phyloP scores from a whole-genome alignment of 768 basidiomycete species.

The Lactifluus hygrophoroides region DNA sequence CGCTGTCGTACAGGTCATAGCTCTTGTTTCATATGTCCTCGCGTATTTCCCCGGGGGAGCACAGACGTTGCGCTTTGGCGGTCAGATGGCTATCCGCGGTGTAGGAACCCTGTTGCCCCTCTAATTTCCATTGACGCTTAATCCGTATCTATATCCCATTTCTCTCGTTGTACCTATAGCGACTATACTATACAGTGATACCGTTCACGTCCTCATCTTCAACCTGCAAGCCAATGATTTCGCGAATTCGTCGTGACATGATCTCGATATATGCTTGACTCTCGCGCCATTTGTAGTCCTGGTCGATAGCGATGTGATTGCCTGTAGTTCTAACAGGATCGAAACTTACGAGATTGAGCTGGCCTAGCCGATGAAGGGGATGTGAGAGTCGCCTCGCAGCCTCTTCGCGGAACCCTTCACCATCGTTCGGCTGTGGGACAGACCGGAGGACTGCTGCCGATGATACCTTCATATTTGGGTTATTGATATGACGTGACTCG shows the following conservation, averaged over 20 bases:
- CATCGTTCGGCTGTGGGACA: slow-evolving; percentile 43
- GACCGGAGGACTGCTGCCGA: slow-evolving; percentile 45
- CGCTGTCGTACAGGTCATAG: slow-evolving; percentile 76
- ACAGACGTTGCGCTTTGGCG: slow-evolving; percentile 73
- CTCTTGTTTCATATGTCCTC: slow-evolving; percentile 80
- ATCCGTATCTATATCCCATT: slow-evolving; percentile 1
- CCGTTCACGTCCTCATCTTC: slow-evolving; percentile 16
- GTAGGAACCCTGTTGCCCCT: slow-evolving; percentile 77
- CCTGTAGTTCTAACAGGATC: slow-evolving; percentile 15
- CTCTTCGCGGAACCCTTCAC: slow-evolving; percentile 50
- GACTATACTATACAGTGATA: slow-evolving; percentile 6
- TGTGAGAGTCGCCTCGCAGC: slow-evolving; percentile 46
- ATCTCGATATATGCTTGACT: slow-evolving; percentile 68
- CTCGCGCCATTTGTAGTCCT: slow-evolving; percentile 48
- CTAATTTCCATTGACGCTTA: slow-evolving; percentile 28
- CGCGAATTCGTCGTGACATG: slow-evolving; percentile 62
- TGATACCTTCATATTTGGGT: slow-evolving; percentile 36
- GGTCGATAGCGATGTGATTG: slow-evolving; percentile 17
- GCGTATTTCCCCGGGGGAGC: slow-evolving; percentile 94
- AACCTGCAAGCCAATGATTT: slow-evolving; percentile 50
- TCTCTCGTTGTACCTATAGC: slow-evolving; percentile 8
- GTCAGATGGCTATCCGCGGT: slow-evolving; percentile 72
- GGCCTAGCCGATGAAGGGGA: slow-evolving; percentile 44
- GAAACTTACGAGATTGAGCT: slow-evolving; percentile 41
- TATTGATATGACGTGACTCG: slow-evolving; percentile 31